Evolutionary conservation across 257 asterid species (phyloP), one percentile per base, ranked within the genome.

Genomic region (Hygrophila difformis): DNA sequence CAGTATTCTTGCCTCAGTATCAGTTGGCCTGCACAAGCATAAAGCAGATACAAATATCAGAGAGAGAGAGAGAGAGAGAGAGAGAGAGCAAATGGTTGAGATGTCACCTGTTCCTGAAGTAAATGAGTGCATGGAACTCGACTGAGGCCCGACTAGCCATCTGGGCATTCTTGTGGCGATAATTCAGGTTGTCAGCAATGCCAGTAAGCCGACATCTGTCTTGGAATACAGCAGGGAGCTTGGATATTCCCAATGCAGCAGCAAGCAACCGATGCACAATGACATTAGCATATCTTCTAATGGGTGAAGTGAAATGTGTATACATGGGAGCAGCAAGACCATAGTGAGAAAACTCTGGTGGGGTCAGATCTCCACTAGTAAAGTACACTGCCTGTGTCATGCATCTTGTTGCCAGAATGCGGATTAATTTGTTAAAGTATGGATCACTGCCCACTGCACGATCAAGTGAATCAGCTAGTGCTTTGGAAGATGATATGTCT

Each of bases 361-460:
- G 89, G 60, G 81, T 91, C 47, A 91, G 81, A 73, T 91, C 96
- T 65, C 96, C 96, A 62, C 96, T 82, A 57, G 96, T 79, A 47
- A 91, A 91, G 77, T 91, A 91, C 57, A 91, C 95, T 23, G 99
- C 99, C 96, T 91, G 99, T 21, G 96, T 64, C 99, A 91, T 91
- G 93, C 99, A 91, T 66, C 99, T 86, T 51, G 99, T 86, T 29
- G 99, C 88, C 74, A 91, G 78, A 64, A 91, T 91, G 35, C 99
- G 95, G 37, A 91, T 86, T 63, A 91, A 72, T 76, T 91, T 91
- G 67, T 91, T 91, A 40, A 91, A 86, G 78, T 86, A 91, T 24
- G 95, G 95, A 72, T 91, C 99, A 38, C 64, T 73, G 16, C 93
- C 91, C 92, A 86, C 81, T 57, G 99, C 99, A 65, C 53, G 73